Evolutionary conservation across 2,329 filamentous ascomycete genomes (phyloP).

Genomic region (Microsporum ferrugineum): DNA sequence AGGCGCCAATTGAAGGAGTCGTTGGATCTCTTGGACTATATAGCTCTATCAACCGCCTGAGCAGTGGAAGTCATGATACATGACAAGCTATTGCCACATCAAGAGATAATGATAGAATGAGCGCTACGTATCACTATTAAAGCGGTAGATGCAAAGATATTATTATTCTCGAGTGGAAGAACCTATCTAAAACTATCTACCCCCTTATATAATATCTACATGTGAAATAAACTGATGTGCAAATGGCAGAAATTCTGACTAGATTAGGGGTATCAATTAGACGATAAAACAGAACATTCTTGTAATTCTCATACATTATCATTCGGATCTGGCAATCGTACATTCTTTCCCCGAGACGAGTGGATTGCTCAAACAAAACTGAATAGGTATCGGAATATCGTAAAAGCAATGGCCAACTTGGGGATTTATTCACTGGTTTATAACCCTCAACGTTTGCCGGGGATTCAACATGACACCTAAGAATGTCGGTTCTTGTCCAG

Average conservation of each 20-base stretch:
- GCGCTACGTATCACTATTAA: neutral
- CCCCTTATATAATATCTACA: neutral
- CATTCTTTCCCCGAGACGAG: neutral
- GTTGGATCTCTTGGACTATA: no score
- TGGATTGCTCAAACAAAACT: constrained; percentile 14
- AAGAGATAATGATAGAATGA: neutral
- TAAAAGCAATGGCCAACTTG: neutral
- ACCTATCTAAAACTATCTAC: neutral
- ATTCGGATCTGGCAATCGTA: neutral
- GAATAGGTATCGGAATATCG: neutral
- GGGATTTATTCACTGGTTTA: constrained; percentile 44
- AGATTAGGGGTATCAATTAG: neutral
- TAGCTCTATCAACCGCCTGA: no score
- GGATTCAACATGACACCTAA: constrained; percentile 59
- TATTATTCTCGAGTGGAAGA: neutral
- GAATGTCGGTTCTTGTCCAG: constrained; percentile 57
- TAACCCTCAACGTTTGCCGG: constrained; percentile 55
- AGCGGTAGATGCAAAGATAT: neutral
- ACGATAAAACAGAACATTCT: neutral
- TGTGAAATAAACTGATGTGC: neutral
- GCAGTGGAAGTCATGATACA: no score
- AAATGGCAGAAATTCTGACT: neutral
- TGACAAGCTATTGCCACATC: no score
- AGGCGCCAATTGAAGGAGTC: no score
- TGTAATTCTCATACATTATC: neutral